Evolutionary conservation across 768 basidiomycete species (phyloP), one percentile per base, ranked within the genome.

Genomic region (Suillus placidus): DNA sequence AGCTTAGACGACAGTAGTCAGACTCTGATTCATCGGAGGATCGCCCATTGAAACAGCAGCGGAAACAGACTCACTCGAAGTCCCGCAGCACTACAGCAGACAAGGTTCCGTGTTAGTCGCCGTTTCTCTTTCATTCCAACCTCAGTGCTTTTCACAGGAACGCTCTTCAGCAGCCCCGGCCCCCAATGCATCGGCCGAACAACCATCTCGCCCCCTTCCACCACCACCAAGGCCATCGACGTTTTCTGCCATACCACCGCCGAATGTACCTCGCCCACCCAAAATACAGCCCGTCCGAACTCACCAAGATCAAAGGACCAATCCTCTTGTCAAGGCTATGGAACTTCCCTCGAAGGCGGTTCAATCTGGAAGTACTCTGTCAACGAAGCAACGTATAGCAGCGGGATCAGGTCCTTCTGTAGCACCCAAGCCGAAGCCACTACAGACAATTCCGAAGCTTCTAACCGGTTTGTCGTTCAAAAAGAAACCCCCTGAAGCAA

Each of bases 341-440:
- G 61, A 55, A 61, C 43, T 77, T 40, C 65, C 75, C 1, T 55
- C 73, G 38, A 30, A 64, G 37, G 74, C 67, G 26, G 67, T 73
- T 35, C 75, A 68, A 49, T 69, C 68, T 52, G 75, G 74, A 40
- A 81, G 78, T 64, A 78, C 80, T 12, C 78, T 87, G 35, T 77
- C 80, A 42, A 87, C 85, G 2, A 87, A 87, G 70, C 82, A 85
- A 61, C 80, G 84, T 7, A 70, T 87, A 6, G 77, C 79, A 32
- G 78, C 80, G 51, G 78, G 76, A 12, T 60, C 58, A 20, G 81
- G 83, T 16, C 71, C 80, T 30, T 76, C 72, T 10, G 80, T 78
- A 26, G 68, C 54, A 30, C 58, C 73, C 14, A 68, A 67, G 3
- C 80, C 84, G 0, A 86, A 79, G 68, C 73, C 76, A 1, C 73